phyloP scores from a whole-genome alignment of 768 basidiomycete species.

The Dictyophora rubrovolvata region DNA sequence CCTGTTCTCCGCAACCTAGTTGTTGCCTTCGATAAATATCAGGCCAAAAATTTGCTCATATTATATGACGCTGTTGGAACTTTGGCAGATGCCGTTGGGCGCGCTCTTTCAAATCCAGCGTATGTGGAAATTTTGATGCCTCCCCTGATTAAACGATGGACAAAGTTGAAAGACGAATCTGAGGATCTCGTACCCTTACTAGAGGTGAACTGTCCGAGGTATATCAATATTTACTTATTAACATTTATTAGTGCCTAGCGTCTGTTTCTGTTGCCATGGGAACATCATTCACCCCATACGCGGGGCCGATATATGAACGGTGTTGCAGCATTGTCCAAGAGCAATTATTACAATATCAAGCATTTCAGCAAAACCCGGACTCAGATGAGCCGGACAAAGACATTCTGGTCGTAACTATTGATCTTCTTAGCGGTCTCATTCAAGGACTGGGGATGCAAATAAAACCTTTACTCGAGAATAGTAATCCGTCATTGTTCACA shows the following conservation, averaged over 20 bases:
- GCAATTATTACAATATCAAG: constrained; percentile 76
- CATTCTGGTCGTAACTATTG: constrained; percentile 96
- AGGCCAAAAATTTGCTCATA: constrained; percentile 98
- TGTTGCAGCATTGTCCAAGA: constrained; percentile 79
- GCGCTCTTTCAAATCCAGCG: constrained; percentile 71
- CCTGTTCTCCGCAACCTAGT: constrained; percentile 93
- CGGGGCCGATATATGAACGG: constrained; percentile 84
- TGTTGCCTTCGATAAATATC: constrained; percentile 94
- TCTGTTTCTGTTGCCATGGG: constrained; percentile 97
- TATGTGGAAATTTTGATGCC: constrained; percentile 97
- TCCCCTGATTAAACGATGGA: constrained; percentile 82
- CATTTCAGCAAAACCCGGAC: constrained; percentile 80
- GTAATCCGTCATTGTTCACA: constrained; percentile 68
- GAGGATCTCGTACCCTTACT: constrained; percentile 89
- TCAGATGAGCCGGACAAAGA: constrained; percentile 93
- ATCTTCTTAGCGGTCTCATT: constrained; percentile 88
- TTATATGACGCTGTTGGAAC: constrained; percentile 99
- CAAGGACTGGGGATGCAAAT: constrained; percentile 82
- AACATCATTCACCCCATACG: constrained; percentile 77
- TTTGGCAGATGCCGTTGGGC: constrained; percentile 89
- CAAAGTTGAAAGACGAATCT: constrained; percentile 83
- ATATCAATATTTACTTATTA: constrained; percentile 1
- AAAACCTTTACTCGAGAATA: constrained; percentile 57
- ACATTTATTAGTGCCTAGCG: constrained; percentile 70
- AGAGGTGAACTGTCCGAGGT: constrained; percentile 46